Evolutionary conservation across 2,329 filamentous ascomycete species (phyloP).

Genomic region (Cercospora nicotianae): DNA sequence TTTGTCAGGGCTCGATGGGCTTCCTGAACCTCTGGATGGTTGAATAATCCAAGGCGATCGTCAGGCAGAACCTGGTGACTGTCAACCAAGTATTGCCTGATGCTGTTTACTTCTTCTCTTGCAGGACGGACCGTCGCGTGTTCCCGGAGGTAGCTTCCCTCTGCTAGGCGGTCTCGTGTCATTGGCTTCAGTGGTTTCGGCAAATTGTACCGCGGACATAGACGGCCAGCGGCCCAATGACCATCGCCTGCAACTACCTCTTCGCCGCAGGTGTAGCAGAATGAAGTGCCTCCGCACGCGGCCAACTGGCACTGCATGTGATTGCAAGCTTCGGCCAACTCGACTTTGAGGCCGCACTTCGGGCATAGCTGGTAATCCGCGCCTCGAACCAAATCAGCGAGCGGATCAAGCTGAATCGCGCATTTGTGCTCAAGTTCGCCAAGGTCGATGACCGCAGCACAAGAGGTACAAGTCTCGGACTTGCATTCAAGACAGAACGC

Average conservation of each 20-base stretch:
- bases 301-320: constrained; percentile 2
- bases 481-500: not conserved
- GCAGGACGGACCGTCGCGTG: not conserved
- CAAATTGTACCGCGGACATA: not conserved
- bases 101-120: not conserved
- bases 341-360: not conserved
- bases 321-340: constrained; percentile 3
- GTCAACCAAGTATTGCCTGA: not conserved
- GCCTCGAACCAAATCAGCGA: not conserved
- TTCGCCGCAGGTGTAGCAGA: constrained; percentile 7
- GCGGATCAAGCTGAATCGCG: not conserved
- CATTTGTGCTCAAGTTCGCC: not conserved
- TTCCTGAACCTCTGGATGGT: not conserved
- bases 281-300: not conserved
- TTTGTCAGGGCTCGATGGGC: not conserved
- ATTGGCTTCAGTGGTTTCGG: not conserved
- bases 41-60: not conserved
- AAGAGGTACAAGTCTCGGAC: not conserved
- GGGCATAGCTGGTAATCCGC: not conserved
- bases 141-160: not conserved
- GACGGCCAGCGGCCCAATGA: not conserved
- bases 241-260: not conserved
- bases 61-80: not conserved
- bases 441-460: not conserved
- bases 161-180: not conserved